Conservation (phyloP, 164 flowering plant species). For the Nymphaea thermarum region DNA sequence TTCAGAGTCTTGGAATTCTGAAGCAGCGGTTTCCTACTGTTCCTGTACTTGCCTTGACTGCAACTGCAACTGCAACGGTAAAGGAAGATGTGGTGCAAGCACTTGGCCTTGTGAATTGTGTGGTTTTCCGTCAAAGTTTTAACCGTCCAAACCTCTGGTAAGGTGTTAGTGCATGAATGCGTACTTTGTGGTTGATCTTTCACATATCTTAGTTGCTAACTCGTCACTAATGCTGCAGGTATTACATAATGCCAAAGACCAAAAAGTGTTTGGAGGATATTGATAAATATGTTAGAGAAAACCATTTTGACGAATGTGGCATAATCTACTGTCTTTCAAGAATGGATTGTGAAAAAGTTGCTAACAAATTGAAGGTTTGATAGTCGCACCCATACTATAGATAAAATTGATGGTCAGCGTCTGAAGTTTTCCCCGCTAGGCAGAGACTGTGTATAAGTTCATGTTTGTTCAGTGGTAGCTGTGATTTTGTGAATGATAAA, state of each 20-base stretch:
- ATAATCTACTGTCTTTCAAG: conserved; percentile 95
- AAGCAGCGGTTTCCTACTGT: conserved; percentile 78
- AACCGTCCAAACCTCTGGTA: conserved; percentile 90
- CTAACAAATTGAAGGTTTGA: conserved; percentile 75
- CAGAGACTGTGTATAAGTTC: too few relatives aligned
- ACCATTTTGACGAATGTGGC: conserved; percentile 90
- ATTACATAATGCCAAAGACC: conserved; percentile 75
- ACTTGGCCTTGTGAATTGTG: conserved; percentile 85
- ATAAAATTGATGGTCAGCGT: too few relatives aligned
- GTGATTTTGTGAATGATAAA: too few relatives aligned
- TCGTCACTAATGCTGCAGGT: conserved; percentile 39
- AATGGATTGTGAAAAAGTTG: conserved; percentile 97
- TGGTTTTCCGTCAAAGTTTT: conserved; percentile 90
- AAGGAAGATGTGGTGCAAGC: conserved; percentile 99
- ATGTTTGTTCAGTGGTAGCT: too few relatives aligned
- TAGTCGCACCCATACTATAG: background rate
- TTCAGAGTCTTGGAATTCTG: conserved; percentile 90
- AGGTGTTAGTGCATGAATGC: conserved; percentile 4
- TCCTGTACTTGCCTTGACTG: conserved; percentile 94
- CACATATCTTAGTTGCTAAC: background rate
- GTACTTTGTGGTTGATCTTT: background rate
- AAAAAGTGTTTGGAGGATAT: conserved; percentile 93
- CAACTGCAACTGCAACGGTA: conserved; percentile 96
- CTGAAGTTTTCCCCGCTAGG: too few relatives aligned
- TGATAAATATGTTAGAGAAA: conserved; percentile 73